Evolutionary conservation across 2,329 filamentous ascomycete species (phyloP).

Genomic region (Helicocarpus griseus): DNA sequence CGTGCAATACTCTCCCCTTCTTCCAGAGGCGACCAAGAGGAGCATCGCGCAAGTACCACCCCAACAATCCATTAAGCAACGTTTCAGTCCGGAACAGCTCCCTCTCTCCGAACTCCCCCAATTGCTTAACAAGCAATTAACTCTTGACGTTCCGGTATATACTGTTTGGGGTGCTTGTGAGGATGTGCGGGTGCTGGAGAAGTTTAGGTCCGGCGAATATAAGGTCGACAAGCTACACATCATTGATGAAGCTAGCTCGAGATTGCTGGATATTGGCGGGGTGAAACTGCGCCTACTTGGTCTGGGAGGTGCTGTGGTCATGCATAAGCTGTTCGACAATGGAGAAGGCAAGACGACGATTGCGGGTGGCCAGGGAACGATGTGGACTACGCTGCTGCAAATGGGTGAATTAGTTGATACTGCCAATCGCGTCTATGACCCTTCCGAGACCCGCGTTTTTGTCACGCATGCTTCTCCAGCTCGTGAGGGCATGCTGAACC

Average conservation of each 20-base stretch:
- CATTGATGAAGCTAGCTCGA: slow-evolving; percentile 94
- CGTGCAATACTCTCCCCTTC: slow-evolving; percentile 92
- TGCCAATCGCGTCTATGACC: slow-evolving; percentile 95
- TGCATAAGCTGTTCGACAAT: slow-evolving; percentile 99
- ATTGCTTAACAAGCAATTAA: slow-evolving; percentile 79
- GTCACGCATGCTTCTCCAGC: slow-evolving; percentile 95
- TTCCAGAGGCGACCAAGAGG: slow-evolving; percentile 64
- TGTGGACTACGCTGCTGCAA: slow-evolving; percentile 97
- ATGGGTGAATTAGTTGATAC: slow-evolving; percentile 98
- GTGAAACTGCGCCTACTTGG: slow-evolving; percentile 92
- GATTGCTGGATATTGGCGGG: slow-evolving; percentile 86
- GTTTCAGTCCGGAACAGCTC: slow-evolving; percentile 70
- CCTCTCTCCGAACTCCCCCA: slow-evolving; percentile 86
- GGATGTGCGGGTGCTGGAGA: slow-evolving; percentile 93
- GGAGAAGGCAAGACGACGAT: slow-evolving; percentile 97
- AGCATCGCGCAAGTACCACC: slow-evolving; percentile 60
- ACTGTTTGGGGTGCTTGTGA: slow-evolving; percentile 99
- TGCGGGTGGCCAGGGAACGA: slow-evolving; percentile 93
- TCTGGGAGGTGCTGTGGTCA: slow-evolving; percentile 90
- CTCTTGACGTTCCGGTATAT: slow-evolving; percentile 92
- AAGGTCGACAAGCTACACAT: slow-evolving; percentile 96
- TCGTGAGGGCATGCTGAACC: slow-evolving; percentile 91
- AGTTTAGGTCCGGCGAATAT: slow-evolving; percentile 95
- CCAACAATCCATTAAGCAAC: slow-evolving; percentile 63
- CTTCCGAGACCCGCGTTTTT: slow-evolving; percentile 92